These are phyloP conservation scores for Monosporascus sp. DNA, from an alignment of 2,329 filamentous ascomycete species.

Conservation along the genomic window DNA sequence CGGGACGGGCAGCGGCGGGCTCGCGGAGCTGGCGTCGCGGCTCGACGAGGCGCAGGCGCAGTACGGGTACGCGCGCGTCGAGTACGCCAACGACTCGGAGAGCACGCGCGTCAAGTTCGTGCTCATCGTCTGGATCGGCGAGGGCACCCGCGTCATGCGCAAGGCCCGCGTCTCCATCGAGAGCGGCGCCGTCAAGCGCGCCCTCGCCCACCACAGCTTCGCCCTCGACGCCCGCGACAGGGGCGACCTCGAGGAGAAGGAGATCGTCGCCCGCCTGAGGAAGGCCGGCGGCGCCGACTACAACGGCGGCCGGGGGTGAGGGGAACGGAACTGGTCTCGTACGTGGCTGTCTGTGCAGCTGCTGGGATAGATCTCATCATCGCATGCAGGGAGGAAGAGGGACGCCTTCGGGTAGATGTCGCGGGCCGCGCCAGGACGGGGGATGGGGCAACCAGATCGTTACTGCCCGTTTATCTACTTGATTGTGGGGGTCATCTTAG, in stretches of 20 bases:
- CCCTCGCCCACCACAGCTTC: conserved; percentile 60
- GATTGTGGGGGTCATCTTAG: too few species aligned
- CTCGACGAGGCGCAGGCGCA: conserved; percentile 57
- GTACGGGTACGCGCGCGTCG: conserved; percentile 61
- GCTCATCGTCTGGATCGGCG: conserved; percentile 64
- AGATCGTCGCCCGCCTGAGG: conserved; percentile 56
- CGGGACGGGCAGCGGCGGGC: conserved; percentile 54
- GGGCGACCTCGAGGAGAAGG: conserved; percentile 55
- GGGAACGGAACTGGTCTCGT: background rate
- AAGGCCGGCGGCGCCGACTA: conserved; percentile 68
- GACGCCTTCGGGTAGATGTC: too few species aligned
- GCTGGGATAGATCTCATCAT: background rate
- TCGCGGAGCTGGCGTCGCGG: conserved; percentile 49
- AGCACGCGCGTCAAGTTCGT: conserved; percentile 63
- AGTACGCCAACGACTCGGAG: conserved; percentile 68
- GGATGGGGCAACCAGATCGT: too few species aligned
- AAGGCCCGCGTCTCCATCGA: conserved; percentile 65
- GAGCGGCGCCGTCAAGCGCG: conserved; percentile 59
- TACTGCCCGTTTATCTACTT: too few species aligned
- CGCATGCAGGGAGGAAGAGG: too few species aligned
- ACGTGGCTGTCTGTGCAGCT: background rate
- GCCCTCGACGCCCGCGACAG: conserved; percentile 57
- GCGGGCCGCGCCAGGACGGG: too few species aligned
- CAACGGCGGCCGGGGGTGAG: conserved; percentile 56
- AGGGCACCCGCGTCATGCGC: conserved; percentile 61